Conservation (phyloP, 495 filamentous ascomycete species). For the Aspergillus kassunensis region DNA sequence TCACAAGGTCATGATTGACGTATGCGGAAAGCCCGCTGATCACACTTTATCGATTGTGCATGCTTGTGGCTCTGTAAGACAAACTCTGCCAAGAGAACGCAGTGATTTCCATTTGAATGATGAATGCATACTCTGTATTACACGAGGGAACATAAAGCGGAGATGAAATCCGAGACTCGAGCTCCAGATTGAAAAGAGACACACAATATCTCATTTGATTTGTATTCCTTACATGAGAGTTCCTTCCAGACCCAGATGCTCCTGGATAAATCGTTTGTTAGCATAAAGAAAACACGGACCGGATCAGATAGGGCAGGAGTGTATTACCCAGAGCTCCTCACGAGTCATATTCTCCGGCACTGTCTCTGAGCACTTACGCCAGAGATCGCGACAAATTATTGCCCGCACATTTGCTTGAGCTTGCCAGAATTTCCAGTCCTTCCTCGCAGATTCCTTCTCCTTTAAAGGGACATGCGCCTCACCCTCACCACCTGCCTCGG, state of each 20-base stretch:
- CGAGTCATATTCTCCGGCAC: constrained; percentile 43
- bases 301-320: neutral
- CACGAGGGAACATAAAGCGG: neutral
- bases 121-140: neutral
- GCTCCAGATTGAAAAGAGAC: neutral
- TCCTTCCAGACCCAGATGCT: constrained; percentile 17
- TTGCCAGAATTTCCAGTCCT: constrained; percentile 51
- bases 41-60: neutral
- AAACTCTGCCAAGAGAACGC: too few species aligned
- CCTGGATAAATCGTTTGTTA: constrained; percentile 10
- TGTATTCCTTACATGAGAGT: neutral
- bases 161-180: neutral
- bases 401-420: constrained; percentile 40
- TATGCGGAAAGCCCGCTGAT: constrained; percentile 5
- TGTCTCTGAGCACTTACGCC: constrained; percentile 44
- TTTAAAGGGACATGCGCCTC: constrained; percentile 38
- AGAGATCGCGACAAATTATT: constrained; percentile 51
- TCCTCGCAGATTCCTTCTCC: constrained; percentile 46
- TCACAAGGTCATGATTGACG: constrained; percentile 2
- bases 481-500: constrained; percentile 24
- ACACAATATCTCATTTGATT: neutral
- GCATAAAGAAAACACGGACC: neutral
- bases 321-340: constrained; percentile 48
- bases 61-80: neutral
- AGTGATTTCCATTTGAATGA: too few species aligned